Conservation (phyloP, 176 grass and related monocot species). For the Tuctoria greenei region DNA sequence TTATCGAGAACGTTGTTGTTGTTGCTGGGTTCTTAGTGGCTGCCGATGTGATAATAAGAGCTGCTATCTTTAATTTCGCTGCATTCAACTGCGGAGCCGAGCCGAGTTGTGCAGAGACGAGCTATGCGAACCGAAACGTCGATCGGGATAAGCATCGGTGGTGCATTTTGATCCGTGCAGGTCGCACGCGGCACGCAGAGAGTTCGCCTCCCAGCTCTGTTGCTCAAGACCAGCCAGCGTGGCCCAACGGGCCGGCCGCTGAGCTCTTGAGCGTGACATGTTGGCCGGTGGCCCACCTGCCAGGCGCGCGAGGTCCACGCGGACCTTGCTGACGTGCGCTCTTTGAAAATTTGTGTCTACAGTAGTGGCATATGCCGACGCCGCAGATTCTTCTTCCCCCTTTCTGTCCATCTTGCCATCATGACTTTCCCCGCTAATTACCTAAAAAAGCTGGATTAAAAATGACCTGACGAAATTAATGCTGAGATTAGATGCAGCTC, state of each 20-base stretch:
- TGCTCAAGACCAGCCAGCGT: neutral
- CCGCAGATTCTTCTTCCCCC: no score
- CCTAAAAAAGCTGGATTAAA: neutral
- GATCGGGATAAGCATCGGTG: no score
- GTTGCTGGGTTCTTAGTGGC: no score
- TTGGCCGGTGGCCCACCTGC: neutral
- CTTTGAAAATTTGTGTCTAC: neutral
- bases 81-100: no score
- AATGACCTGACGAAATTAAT: neutral
- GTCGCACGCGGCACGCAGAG: no score
- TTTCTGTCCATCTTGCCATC: neutral
- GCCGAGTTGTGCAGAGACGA: no score
- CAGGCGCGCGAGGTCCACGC: neutral
- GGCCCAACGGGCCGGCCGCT: neutral
- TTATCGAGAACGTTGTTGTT: no score
- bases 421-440: neutral
- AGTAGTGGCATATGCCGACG: constrained; percentile 2
- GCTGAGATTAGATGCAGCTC: neutral
- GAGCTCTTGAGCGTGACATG: neutral
- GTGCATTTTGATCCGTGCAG: no score
- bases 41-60: no score
- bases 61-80: no score
- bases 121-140: no score
- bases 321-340: neutral
- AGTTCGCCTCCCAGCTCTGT: no score